Conservation (phyloP, 2,329 filamentous ascomycete species). For the Diplodia scrobiculata region DNA sequence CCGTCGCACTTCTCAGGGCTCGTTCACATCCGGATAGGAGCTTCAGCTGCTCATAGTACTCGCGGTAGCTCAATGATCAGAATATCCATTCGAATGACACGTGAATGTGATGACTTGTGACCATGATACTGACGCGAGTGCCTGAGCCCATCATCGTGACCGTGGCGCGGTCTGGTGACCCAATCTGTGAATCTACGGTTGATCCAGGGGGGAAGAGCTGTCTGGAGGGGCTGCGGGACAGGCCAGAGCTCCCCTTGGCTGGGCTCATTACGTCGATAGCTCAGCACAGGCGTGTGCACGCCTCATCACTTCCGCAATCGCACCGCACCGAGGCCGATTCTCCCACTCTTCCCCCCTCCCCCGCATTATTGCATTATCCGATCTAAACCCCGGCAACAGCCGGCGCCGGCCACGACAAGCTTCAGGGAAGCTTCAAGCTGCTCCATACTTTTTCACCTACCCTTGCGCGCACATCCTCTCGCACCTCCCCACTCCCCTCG, state of each 20-base stretch:
- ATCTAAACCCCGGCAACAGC: background rate
- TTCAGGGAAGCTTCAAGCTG: background rate
- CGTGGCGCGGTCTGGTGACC: conserved; percentile 4
- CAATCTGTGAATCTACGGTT: background rate
- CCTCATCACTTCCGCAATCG: conserved; percentile 3
- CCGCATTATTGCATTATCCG: background rate
- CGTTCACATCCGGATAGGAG: background rate
- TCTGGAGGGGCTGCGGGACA: background rate
- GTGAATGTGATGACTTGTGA: background rate
- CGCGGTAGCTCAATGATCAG: background rate
- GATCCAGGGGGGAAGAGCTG: conserved; percentile 8
- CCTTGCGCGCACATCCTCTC: background rate
- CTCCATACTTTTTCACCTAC: background rate
- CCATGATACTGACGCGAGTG: too few species aligned
- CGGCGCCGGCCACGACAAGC: background rate
- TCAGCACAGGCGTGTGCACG: background rate
- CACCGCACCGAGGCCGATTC: background rate
- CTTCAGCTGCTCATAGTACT: background rate
- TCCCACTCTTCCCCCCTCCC: background rate
- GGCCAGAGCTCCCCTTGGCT: conserved; percentile 8
- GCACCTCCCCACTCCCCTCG: background rate
- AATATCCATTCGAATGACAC: background rate
- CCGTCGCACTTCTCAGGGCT: background rate
- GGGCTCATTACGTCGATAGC: conserved; percentile 1
- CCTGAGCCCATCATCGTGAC: background rate